Evolutionary conservation across 768 basidiomycete species (phyloP), one percentile per base, ranked within the genome.

Genomic region (Mycena filopes): DNA sequence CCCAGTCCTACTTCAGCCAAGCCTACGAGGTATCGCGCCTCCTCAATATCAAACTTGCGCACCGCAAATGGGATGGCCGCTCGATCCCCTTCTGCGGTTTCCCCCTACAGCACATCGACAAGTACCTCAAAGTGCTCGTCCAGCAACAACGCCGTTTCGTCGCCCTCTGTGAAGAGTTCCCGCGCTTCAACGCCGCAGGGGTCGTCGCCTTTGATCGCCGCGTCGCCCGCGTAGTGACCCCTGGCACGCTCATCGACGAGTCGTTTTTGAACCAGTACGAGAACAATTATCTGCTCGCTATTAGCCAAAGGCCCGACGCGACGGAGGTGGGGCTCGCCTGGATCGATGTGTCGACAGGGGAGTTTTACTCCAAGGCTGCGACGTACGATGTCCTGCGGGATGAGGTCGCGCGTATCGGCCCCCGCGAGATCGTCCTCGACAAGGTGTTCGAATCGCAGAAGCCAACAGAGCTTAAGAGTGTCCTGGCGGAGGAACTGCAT

Each of bases 311-410:
- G 12, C 48, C 71, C 11, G 66, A 70, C 15, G 67, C 62, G 15
- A 25, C 21, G 23, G 62, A 31, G 36, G 63, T 88, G n/a, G 94
- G 94, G 2, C 80, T 99, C 42, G 95, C 96, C 8, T 98, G 96
- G 91, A 95, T 94, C 26, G 96, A 99, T 73, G 87, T 98, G 20
- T 96, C 96, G 16, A 98, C 96, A 0, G 94, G 95, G 64, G 96
- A 97, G 73, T 94, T 97, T 76, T 95, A 92, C 76, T 90, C 92
- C 13, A 93, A 93, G 68, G 74, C 77, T 8, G 83, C 86, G 13
- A 76, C 81, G 3, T 50, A 83, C 18, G 86, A 87, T 25, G 79
- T 74, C 42, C 77, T 99, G 31, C 86, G 87, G 57, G 95, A 98
- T 71, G 92, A 97, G 66, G 80, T 99, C 26, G 88, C 88, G 10